phyloP scores from a whole-genome alignment of 2,329 filamentous ascomycete genomes.

The Colletotrichum destructivum region DNA sequence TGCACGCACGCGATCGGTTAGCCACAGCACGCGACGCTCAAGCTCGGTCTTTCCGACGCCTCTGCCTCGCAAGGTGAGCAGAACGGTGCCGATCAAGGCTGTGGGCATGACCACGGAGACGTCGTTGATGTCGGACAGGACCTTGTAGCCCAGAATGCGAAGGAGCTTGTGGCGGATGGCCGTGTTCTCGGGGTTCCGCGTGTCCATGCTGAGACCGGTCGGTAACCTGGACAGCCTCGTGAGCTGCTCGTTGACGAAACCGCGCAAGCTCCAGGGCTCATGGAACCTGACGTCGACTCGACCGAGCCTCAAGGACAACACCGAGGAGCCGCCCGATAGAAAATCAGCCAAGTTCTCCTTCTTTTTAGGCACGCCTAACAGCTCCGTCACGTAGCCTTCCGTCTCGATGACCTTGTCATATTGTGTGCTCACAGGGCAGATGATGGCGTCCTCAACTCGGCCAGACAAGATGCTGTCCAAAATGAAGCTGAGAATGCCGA shows the following conservation, averaged over 20 bases:
- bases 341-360: constrained; percentile 95
- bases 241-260: constrained; percentile 85
- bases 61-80: constrained; percentile 90
- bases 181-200: constrained; percentile 63
- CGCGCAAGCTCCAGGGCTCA: constrained; percentile 91
- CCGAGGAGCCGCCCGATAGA: constrained; percentile 85
- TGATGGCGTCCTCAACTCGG: constrained; percentile 89
- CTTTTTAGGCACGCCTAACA: constrained; percentile 93
- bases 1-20: constrained; percentile 83
- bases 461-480: constrained; percentile 92
- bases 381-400: constrained; percentile 94
- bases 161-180: constrained; percentile 80
- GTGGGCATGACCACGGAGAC: constrained; percentile 99
- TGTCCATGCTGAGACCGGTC: constrained; percentile 61
- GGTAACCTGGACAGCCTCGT: constrained; percentile 68
- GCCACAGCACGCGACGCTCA: constrained; percentile 90
- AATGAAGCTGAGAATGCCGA: constrained; percentile 93
- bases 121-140: constrained; percentile 93
- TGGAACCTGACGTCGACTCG: constrained; percentile 97
- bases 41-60: constrained; percentile 92
- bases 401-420: constrained; percentile 99
- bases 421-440: constrained; percentile 96
- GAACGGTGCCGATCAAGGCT: constrained; percentile 92
- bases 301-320: constrained; percentile 89
- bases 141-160: constrained; percentile 90